phyloP scores from a whole-genome alignment of 2,329 filamentous ascomycete species.

The Colletotrichum filicis region DNA sequence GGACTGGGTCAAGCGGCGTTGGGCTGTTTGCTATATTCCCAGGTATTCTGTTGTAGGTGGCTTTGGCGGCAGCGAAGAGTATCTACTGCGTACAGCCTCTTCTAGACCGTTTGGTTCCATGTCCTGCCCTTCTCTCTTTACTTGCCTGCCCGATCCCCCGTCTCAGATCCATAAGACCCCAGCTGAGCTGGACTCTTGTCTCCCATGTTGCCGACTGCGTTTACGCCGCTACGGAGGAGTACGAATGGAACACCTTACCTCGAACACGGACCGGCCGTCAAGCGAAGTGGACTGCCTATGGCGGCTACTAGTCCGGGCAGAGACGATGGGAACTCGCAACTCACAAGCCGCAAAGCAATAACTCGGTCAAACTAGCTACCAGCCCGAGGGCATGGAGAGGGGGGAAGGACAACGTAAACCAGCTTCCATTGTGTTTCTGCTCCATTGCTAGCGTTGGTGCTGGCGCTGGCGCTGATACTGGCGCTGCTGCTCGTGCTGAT shows the following conservation, averaged over 20 bases:
- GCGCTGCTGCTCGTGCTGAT: background rate
- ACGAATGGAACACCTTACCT: background rate
- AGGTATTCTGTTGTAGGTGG: background rate
- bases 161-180: slow-evolving; percentile 1
- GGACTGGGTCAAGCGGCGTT: background rate
- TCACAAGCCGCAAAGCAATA: background rate
- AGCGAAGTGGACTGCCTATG: background rate
- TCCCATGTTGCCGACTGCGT: background rate
- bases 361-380: slow-evolving; percentile 21
- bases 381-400: background rate
- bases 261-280: background rate
- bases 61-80: background rate
- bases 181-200: background rate
- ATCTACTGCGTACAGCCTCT: background rate
- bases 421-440: background rate
- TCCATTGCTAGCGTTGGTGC: background rate
- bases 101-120: background rate
- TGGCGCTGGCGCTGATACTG: background rate
- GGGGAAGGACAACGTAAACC: background rate
- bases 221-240: background rate
- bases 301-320: background rate
- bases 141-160: background rate
- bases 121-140: background rate
- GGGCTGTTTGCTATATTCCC: background rate
- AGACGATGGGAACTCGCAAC: background rate